phyloP scores from a whole-genome alignment of 306 rosid species.

The Cajanus cajan region DNA sequence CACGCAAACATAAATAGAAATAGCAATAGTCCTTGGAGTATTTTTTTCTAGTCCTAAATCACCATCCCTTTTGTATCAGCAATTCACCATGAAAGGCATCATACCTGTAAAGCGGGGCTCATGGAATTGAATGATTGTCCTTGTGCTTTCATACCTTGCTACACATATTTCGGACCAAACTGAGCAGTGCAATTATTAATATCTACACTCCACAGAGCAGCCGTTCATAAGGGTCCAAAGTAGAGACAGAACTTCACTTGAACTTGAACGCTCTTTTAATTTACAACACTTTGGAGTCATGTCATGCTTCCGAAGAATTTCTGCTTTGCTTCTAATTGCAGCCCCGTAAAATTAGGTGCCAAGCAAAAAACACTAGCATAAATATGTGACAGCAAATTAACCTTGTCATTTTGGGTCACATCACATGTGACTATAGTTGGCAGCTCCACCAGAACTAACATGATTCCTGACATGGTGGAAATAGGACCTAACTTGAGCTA shows the following conservation, averaged over 20 bases:
- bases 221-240: neutral
- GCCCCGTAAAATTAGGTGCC: neutral
- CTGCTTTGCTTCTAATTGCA: neutral
- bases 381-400: neutral
- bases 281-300: neutral
- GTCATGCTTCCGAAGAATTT: neutral
- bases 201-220: neutral
- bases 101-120: slow-evolving; percentile 1
- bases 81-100: neutral
- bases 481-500: neutral
- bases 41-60: neutral
- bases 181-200: neutral
- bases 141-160: neutral
- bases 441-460: neutral
- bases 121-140: slow-evolving; percentile 22
- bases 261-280: neutral
- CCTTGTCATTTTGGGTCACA: neutral
- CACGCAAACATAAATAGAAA: neutral
- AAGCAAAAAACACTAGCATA: neutral
- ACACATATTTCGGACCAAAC: slow-evolving; percentile 8
- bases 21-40: neutral
- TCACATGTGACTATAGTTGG: neutral
- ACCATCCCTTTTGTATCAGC: neutral
- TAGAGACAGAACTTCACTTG: neutral
- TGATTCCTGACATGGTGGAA: neutral